A percentile compares a stretch with the other conserved stretches of the same genome.
Evolutionary conservation across 2,329 filamentous ascomycete species (phyloP).

Genomic region (Cordyceps farinosa): DNA sequence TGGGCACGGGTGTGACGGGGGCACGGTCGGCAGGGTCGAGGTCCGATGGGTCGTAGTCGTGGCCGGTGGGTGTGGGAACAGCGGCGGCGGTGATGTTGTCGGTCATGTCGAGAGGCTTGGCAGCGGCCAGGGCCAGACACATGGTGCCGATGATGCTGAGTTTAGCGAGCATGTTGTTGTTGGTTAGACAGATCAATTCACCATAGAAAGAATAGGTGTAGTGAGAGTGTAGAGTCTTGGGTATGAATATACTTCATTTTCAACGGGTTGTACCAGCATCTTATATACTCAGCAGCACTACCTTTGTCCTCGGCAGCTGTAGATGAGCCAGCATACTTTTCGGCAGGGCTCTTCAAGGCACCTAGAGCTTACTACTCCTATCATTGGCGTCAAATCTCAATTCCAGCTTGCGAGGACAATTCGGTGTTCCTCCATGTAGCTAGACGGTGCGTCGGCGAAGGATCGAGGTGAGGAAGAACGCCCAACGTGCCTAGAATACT

Average conservation of each 20-base stretch:
- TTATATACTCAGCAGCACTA: neutral
- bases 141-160: neutral
- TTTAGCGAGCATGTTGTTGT: neutral
- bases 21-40: conserved; percentile 5
- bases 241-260: no score
- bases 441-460: no score
- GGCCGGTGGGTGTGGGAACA: neutral
- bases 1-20: neutral
- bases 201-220: neutral
- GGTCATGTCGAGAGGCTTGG: neutral
- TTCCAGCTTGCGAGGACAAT: no score
- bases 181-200: neutral
- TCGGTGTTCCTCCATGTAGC: no score
- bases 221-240: no score
- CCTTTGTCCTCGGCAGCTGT: neutral
- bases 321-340: neutral
- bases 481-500: neutral
- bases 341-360: no score
- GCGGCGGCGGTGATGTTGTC: neutral
- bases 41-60: neutral
- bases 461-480: neutral
- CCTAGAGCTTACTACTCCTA: no score
- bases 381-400: no score
- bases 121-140: conserved; percentile 4
- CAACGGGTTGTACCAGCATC: neutral